phyloP scores from a whole-genome alignment of 441 rosid species.

The Pelargonium fulgidum region DNA sequence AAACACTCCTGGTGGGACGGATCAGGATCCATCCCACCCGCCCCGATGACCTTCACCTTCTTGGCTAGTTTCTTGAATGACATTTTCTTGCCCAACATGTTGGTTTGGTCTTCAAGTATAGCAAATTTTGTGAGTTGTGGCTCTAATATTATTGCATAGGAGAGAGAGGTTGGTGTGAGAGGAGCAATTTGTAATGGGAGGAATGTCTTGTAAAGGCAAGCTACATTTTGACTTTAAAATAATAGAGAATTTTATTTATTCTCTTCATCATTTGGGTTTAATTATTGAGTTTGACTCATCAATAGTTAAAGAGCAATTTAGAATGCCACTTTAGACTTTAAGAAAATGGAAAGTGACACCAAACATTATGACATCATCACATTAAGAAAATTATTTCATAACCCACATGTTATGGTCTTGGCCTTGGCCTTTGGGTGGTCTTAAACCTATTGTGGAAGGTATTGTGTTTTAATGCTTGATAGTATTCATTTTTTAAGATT shows the following conservation, averaged over 20 bases:
- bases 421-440: too few species aligned
- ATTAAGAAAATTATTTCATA: too few species aligned
- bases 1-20: neutral
- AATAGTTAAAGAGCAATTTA: neutral
- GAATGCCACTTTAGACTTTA: neutral
- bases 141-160: neutral
- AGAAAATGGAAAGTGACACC: too few species aligned
- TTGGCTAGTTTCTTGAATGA: slow-evolving; percentile 21
- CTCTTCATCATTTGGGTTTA: neutral
- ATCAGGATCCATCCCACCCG: neutral
- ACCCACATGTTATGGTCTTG: too few species aligned
- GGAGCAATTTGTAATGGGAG: neutral
- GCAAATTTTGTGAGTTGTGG: too few species aligned
- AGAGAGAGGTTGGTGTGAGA: too few species aligned
- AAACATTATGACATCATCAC: too few species aligned
- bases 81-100: slow-evolving; percentile 21
- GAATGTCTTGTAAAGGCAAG: neutral
- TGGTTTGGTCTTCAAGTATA: neutral
- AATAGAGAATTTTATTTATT: neutral
- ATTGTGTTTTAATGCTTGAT: too few species aligned
- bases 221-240: neutral
- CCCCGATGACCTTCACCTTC: slow-evolving; percentile 17
- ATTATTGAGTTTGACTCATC: neutral
- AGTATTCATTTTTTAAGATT: too few species aligned
- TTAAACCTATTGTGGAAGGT: too few species aligned